These are phyloP conservation scores for Chaetomidium leptoderma DNA, from an alignment of 495 filamentous ascomycete species.

Conservation along the genomic window DNA sequence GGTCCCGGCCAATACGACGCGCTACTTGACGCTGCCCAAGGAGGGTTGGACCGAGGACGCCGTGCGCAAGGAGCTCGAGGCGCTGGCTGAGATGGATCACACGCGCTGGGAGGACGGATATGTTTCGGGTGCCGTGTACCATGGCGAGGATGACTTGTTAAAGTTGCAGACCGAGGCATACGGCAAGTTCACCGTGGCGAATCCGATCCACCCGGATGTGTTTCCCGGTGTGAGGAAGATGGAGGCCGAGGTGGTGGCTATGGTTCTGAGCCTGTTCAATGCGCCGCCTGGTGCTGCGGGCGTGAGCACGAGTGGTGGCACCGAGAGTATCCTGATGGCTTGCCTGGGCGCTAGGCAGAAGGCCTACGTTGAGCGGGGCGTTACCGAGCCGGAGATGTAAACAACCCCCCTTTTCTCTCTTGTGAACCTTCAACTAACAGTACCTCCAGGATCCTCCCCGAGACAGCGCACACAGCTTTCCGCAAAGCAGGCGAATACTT, in stretches of 20 bases:
- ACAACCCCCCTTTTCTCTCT: constrained; percentile 18
- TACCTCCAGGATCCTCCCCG: constrained; percentile 72
- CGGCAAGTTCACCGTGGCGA: constrained; percentile 88
- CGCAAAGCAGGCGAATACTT: constrained; percentile 94
- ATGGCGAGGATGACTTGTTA: constrained; percentile 79
- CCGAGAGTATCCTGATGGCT: constrained; percentile 95
- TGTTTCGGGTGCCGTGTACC: constrained; percentile 94
- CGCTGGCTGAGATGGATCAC: constrained; percentile 81
- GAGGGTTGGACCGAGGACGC: constrained; percentile 80
- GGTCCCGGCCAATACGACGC: constrained; percentile 65
- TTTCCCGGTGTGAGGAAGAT: constrained; percentile 98
- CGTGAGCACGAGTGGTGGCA: constrained; percentile 88
- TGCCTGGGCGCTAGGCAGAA: constrained; percentile 85
- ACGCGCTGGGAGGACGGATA: constrained; percentile 94
- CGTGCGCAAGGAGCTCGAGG: constrained; percentile 72
- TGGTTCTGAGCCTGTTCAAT: constrained; percentile 90
- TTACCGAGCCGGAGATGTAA: constrained; percentile 94
- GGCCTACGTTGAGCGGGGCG: constrained; percentile 73
- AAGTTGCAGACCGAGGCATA: constrained; percentile 89
- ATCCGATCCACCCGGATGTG: constrained; percentile 98
- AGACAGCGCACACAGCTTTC: constrained; percentile 94
- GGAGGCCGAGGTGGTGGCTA: constrained; percentile 96
- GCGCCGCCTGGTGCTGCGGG: constrained; percentile 79
- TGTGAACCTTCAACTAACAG: background rate
- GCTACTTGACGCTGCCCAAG: constrained; percentile 74